phyloP scores from a whole-genome alignment of 345 rosid genomes.

The Sonneratia alba region DNA sequence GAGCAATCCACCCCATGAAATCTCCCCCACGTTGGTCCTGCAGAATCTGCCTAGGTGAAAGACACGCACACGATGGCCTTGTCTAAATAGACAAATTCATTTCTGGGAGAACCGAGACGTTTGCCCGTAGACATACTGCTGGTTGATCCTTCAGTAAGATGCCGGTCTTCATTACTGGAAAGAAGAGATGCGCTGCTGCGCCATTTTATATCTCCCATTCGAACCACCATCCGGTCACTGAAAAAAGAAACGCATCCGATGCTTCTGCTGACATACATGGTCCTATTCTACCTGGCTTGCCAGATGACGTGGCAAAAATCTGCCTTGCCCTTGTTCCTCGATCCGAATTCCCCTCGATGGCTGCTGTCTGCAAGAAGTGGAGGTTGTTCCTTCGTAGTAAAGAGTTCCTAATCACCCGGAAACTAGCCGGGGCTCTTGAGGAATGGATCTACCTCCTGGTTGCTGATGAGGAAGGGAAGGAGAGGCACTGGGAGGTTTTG shows the following conservation, averaged over 20 bases:
- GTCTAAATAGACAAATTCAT: background rate
- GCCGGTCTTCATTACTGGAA: background rate
- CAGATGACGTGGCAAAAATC: constrained; percentile 78
- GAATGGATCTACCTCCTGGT: constrained; percentile 78
- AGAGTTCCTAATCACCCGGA: constrained; percentile 64
- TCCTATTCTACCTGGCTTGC: constrained; percentile 66
- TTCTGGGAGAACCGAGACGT: background rate
- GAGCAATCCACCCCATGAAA: background rate
- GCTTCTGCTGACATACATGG: constrained; percentile 23
- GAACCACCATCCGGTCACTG: constrained; percentile 10
- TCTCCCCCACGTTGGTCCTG: background rate
- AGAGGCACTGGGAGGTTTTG: constrained; percentile 80
- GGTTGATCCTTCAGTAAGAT: background rate
- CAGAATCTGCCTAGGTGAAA: background rate
- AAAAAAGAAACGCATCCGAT: constrained; percentile 30
- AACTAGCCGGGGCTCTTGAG: constrained; percentile 60
- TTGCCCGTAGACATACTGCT: background rate
- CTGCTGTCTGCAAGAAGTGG: constrained; percentile 80
- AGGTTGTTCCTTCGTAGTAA: constrained; percentile 65
- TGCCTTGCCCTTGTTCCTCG: constrained; percentile 89
- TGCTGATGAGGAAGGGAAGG: constrained; percentile 49
- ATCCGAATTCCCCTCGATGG: constrained; percentile 54
- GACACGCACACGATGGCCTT: background rate
- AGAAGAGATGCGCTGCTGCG: background rate
- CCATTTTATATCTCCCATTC: constrained; percentile 16